Evolutionary conservation across 2,329 filamentous ascomycete genomes (phyloP).

Genomic region (Fusarium stilboides): DNA sequence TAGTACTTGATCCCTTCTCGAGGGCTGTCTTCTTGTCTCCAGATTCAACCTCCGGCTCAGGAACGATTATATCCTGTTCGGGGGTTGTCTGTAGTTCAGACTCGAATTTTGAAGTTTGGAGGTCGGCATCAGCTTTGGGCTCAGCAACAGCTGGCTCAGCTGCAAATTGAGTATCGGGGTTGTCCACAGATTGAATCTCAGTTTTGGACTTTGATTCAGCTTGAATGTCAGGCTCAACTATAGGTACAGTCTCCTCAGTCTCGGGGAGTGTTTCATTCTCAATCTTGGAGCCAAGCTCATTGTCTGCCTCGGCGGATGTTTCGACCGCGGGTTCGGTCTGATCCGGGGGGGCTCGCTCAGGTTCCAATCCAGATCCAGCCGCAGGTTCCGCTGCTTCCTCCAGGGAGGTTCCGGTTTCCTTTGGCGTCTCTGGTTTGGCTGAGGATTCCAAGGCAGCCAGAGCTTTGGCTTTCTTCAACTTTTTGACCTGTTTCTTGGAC

Average conservation of each 20-base stretch:
- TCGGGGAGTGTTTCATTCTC: conserved; percentile 43
- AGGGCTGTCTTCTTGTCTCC: conserved; percentile 25
- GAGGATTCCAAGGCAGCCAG: conserved; percentile 40
- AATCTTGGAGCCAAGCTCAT: conserved; percentile 36
- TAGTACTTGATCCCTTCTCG: conserved; percentile 29
- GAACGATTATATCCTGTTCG: conserved; percentile 41
- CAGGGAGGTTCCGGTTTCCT: conserved; percentile 32
- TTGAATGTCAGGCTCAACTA: conserved; percentile 50
- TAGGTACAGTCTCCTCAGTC: conserved; percentile 48
- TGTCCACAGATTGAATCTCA: conserved; percentile 44
- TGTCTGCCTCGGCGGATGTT: conserved; percentile 25
- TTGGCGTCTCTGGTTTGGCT: conserved; percentile 33
- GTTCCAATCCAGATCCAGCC: conserved; percentile 41
- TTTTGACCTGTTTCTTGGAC: conserved; percentile 50
- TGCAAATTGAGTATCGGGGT: conserved; percentile 30
- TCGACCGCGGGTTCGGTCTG: conserved; percentile 27
- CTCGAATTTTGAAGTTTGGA: conserved; percentile 28
- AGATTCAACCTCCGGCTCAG: conserved; percentile 41
- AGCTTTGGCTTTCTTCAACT: conserved; percentile 45
- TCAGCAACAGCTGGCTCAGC: conserved; percentile 36
- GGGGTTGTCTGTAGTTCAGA: conserved; percentile 33
- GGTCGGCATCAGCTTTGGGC: conserved; percentile 32
- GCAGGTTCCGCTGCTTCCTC: conserved; percentile 34
- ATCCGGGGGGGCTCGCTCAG: conserved; percentile 31
- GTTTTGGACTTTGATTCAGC: conserved; percentile 49